phyloP scores from a whole-genome alignment of 306 rosid species.

The Sindora glabra region DNA sequence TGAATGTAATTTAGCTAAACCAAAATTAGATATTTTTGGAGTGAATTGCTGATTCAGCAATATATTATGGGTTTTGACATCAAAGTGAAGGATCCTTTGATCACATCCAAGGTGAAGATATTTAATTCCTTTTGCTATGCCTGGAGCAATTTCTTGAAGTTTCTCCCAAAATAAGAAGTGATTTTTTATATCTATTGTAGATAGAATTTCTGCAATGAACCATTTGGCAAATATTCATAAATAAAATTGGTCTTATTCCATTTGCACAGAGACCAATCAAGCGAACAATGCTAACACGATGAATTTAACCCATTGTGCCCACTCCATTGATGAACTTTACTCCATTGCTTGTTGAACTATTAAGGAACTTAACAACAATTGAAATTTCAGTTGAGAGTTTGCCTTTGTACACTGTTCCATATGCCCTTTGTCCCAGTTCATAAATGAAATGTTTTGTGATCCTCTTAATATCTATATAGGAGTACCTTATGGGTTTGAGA shows the following conservation, averaged over 20 bases:
- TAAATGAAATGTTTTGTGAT: not conserved
- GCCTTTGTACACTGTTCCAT: not conserved
- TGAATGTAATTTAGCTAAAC: conserved; percentile 32
- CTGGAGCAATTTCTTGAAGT: not conserved
- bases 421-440: not conserved
- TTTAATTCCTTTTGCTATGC: conserved; percentile 21
- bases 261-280: not conserved
- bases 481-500: not conserved
- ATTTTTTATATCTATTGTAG: not conserved
- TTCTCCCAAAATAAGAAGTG: not conserved
- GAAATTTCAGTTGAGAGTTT: not conserved
- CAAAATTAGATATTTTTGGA: conserved; percentile 33
- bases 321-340: conserved; percentile 17
- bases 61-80: conserved; percentile 34
- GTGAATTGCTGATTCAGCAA: conserved; percentile 18
- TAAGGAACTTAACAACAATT: not conserved
- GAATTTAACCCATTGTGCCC: not conserved
- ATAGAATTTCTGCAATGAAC: conserved; percentile 5
- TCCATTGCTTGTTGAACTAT: not conserved
- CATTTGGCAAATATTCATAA: conserved; percentile 16
- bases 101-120: conserved; percentile 20
- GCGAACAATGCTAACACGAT: conserved; percentile 12
- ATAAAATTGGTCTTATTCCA: not conserved
- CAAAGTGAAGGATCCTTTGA: conserved; percentile 18
- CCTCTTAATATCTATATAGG: not conserved